Evolutionary conservation across 352 stramenopile species (phyloP).

Genomic region (Pythium sp.): DNA sequence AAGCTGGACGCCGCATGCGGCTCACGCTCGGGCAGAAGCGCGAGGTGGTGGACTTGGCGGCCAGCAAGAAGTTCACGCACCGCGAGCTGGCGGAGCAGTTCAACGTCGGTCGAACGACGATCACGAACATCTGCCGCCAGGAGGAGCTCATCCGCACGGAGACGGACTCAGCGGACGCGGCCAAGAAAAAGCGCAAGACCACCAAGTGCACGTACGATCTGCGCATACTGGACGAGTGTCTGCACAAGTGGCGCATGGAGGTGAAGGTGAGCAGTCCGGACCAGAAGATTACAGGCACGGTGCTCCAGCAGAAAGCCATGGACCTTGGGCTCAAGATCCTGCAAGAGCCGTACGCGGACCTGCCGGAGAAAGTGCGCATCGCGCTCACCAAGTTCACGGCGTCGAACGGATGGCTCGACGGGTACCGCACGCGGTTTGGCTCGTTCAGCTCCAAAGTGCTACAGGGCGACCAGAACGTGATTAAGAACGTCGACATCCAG

Average conservation of each 20-base stretch:
- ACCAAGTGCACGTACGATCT: slow-evolving; percentile 85
- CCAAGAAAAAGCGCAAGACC: slow-evolving; percentile 86
- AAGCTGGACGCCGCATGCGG: slow-evolving; percentile 51
- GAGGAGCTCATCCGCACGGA: slow-evolving; percentile 79
- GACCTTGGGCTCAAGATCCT: slow-evolving; percentile 76
- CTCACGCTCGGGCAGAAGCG: slow-evolving; percentile 83
- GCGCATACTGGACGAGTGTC: slow-evolving; percentile 73
- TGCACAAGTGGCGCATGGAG: slow-evolving; percentile 89
- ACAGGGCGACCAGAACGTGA: slow-evolving; percentile 51
- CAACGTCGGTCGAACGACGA: slow-evolving; percentile 72
- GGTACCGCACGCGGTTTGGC: slow-evolving; percentile 81
- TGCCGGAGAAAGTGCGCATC: slow-evolving; percentile 74
- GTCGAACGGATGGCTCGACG: slow-evolving; percentile 84
- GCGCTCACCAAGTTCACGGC: slow-evolving; percentile 73
- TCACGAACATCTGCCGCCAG: slow-evolving; percentile 86
- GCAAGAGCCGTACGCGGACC: slow-evolving; percentile 59
- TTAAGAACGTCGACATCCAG: slow-evolving; percentile 85
- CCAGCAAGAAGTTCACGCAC: slow-evolving; percentile 86
- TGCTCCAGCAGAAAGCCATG: slow-evolving; percentile 84
- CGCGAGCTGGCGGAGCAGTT: slow-evolving; percentile 83
- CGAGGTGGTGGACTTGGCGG: slow-evolving; percentile 79
- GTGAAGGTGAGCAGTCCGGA: slow-evolving; percentile 76
- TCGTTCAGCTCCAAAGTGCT: slow-evolving; percentile 80
- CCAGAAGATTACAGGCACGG: slow-evolving; percentile 74
- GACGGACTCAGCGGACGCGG: slow-evolving; percentile 81